Evolutionary conservation across 31 red algal species (phyloP).

Genomic region (Porphyra umbilicalis): DNA sequence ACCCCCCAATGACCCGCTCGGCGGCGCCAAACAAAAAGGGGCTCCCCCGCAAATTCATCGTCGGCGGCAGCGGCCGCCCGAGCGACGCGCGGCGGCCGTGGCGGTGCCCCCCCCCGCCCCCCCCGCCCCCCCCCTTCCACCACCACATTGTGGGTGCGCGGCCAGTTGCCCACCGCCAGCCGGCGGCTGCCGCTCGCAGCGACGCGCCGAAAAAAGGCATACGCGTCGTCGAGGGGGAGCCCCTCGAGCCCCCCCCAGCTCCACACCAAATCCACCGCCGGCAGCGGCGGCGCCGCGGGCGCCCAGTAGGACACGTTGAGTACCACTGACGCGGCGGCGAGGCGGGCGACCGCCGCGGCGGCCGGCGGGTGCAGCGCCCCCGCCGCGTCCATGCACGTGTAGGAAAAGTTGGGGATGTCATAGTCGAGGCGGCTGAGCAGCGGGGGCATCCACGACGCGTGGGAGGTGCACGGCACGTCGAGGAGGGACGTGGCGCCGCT

Average conservation of each 20-base stretch:
- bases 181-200: background rate
- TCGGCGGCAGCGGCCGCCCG: background rate
- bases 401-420: background rate
- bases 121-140: background rate
- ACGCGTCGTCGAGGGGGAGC: background rate
- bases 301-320: background rate
- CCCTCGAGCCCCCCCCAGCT: background rate
- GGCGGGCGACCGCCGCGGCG: background rate
- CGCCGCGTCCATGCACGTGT: background rate
- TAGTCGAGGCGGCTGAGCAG: background rate
- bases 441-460: background rate
- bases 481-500: background rate
- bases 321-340: background rate
- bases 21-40: background rate
- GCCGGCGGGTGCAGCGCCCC: background rate
- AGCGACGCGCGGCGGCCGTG: background rate
- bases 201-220: background rate
- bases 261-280: background rate
- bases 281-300: background rate
- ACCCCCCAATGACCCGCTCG: background rate
- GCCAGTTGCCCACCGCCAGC: background rate
- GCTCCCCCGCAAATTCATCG: background rate
- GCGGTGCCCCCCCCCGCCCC: too few relatives aligned
- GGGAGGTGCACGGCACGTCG: background rate
- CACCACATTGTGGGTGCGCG: background rate